phyloP scores from a whole-genome alignment of 768 basidiomycete genomes.

The Lactarius quietus region DNA sequence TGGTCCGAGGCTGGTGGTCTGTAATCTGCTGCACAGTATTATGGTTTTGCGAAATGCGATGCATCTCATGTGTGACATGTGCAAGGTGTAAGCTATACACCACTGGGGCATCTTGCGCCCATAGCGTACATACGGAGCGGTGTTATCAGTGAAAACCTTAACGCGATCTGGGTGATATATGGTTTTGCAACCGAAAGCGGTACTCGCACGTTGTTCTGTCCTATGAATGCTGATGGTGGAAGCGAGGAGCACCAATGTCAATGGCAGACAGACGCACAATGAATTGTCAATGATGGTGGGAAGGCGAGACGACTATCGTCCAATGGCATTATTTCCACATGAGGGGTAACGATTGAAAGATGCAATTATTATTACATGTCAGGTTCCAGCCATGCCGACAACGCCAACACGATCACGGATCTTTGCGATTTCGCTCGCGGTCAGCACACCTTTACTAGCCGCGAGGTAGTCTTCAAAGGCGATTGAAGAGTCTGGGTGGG shows the following conservation, averaged over 20 bases:
- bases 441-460: constrained; percentile 75
- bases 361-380: neutral
- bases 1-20: too few relatives aligned
- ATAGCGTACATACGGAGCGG: neutral
- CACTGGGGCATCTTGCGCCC: neutral
- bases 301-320: neutral
- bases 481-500: constrained; percentile 56
- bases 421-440: constrained; percentile 83
- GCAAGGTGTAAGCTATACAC: neutral
- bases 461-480: constrained; percentile 88
- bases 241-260: too few relatives aligned
- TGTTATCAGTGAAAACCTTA: too few relatives aligned
- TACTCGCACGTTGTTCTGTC: neutral
- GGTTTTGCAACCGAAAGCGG: neutral
- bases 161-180: neutral
- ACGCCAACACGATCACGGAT: constrained; percentile 88
- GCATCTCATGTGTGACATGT: neutral
- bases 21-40: too few relatives aligned
- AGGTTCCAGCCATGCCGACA: constrained; percentile 84
- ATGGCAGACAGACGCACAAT: neutral
- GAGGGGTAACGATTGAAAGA: neutral
- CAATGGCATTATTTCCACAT: neutral
- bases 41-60: neutral
- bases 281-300: neutral
- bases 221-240: too few relatives aligned